Percentiles rank a stretch among this genome's conserved stretches.
These are phyloP conservation scores for Aspergillus japonicus DNA, from an alignment of 2,329 filamentous ascomycete genomes.

Conservation along the genomic window DNA sequence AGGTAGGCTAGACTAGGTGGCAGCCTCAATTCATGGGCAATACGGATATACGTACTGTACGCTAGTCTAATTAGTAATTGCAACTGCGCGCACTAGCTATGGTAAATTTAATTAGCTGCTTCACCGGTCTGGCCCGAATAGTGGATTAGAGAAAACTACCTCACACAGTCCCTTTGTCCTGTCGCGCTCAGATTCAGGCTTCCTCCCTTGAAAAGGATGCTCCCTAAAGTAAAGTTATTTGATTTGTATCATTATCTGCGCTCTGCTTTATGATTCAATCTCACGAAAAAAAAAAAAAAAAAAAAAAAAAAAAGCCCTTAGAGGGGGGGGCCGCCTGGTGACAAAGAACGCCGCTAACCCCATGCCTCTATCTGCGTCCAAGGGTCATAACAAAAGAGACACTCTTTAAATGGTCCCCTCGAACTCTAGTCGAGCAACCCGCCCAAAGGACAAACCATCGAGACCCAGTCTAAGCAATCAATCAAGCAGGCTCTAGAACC, in stretches of 20 bases:
- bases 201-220: neutral
- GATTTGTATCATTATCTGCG: neutral
- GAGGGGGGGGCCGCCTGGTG: no score
- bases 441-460: neutral
- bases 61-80: no score
- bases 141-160: neutral
- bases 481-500: neutral
- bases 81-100: neutral
- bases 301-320: no score
- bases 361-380: constrained; percentile 11
- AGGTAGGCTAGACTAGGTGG: no score
- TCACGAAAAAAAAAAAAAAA: constrained; percentile 1
- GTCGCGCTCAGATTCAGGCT: neutral
- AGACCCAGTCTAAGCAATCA: neutral
- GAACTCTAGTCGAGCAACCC: neutral
- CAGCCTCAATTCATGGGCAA: no score
- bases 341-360: constrained; percentile 8
- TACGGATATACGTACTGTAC: no score
- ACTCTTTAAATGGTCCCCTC: neutral
- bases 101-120: neutral
- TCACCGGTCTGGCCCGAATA: neutral
- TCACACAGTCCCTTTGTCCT: neutral
- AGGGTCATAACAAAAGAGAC: neutral
- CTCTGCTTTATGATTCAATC: neutral
- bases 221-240: neutral